Evolutionary conservation across 345 rosid species (phyloP), one percentile per base, ranked within the genome.

Genomic region (Kernera saxatilis): DNA sequence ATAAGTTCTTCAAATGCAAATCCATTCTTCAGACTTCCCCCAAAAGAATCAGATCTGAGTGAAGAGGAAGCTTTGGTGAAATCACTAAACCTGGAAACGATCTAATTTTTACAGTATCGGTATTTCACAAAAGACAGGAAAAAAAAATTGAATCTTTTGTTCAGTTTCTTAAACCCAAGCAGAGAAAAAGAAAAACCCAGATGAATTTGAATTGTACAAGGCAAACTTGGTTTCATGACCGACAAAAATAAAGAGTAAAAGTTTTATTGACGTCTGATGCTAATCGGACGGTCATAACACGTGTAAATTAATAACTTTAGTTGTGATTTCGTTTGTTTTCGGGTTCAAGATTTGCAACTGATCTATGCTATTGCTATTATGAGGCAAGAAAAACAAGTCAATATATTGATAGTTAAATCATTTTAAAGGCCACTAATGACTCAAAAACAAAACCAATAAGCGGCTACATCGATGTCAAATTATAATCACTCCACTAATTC

Each of bases 1-100:
- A 84, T 59, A 86, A 66, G 46, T 66, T 83, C 85, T 88, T 84
- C 79, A 86, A 83, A 79, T 86, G 88, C 79, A 88, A 69, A 70
- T 88, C 91, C 94, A 88, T 88, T 39, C 17, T 67, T 50, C 54
- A 67, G 13, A 7, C 21, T 52, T 12, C 8, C 6, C 46, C 27
- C 63, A 32, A 19, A 35, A 45, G 55, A 18, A 14, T 52, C 19
- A 69, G 74, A 75, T 75, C 69, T 61, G 56, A 69, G 45, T 62
- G 44, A 39, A 49, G 3, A 50, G n/a, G 22, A 60, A 48, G 33
- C 36, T 49, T 13, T n/a, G 10, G 33, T 8, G 22, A 32, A 26
- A 29, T 26, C n/a, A 40, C 36, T 23, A 2, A 17, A 18, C 15
- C 15, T 27, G 18, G 6, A 22, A 11, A 56, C 41, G 26, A 56